phyloP scores from a whole-genome alignment of 2,329 filamentous ascomycete genomes.

The Cladophialophora exuberans region DNA sequence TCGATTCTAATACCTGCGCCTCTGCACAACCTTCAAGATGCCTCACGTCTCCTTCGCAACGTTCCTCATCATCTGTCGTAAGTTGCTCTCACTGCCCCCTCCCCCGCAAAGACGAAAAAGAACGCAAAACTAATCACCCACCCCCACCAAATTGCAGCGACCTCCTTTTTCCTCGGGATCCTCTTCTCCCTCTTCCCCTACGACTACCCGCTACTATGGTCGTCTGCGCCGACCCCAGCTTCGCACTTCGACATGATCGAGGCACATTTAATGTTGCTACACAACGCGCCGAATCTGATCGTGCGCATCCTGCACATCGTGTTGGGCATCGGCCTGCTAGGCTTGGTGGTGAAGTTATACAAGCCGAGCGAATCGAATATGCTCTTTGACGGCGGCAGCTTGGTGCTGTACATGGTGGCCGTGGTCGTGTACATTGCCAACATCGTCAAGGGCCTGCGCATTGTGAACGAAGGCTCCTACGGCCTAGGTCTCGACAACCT shows the following conservation, averaged over 20 bases:
- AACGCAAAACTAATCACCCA: too few species aligned
- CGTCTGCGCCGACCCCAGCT: slow-evolving; percentile 43
- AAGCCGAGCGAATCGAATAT: slow-evolving; percentile 90
- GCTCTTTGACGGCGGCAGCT: slow-evolving; percentile 79
- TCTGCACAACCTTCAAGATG: slow-evolving; percentile 31
- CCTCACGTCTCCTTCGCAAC: slow-evolving; percentile 72
- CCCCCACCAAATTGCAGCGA: slow-evolving; percentile 61
- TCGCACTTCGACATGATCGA: slow-evolving; percentile 84
- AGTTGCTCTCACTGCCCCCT: slow-evolving; percentile 14
- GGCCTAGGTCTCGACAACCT: slow-evolving; percentile 39
- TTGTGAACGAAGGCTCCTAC: slow-evolving; percentile 75
- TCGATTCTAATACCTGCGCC: neutral
- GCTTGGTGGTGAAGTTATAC: slow-evolving; percentile 94
- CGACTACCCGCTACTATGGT: slow-evolving; percentile 60
- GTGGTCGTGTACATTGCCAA: slow-evolving; percentile 94
- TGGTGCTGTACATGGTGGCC: slow-evolving; percentile 79
- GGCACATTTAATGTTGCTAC: slow-evolving; percentile 85
- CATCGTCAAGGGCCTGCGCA: slow-evolving; percentile 90
- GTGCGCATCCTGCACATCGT: slow-evolving; percentile 92
- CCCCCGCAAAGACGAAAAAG: slow-evolving; percentile 10
- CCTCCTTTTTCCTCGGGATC: slow-evolving; percentile 97
- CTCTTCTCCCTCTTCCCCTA: slow-evolving; percentile 97
- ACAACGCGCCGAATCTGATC: slow-evolving; percentile 89
- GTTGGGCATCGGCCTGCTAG: slow-evolving; percentile 82
- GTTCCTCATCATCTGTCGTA: slow-evolving; percentile 70